A percentile compares a stretch with the other conserved stretches of the same genome.
Conservation (phyloP, 495 filamentous ascomycete species). For the Penicilliopsis zonata region DNA sequence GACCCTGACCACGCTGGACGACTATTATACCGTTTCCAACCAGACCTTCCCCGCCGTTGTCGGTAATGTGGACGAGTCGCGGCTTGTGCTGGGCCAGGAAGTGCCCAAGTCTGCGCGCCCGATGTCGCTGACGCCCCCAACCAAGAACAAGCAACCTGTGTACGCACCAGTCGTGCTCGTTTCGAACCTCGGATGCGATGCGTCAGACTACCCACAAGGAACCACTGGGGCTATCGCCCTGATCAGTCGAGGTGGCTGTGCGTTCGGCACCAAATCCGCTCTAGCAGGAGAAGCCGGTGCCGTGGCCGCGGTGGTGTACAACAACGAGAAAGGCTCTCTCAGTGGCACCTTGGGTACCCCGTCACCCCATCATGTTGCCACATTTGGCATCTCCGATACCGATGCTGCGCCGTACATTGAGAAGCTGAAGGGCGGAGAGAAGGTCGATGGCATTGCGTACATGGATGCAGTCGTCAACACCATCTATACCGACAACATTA, state of each 20-base stretch:
- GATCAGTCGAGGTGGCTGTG: conserved; percentile 48
- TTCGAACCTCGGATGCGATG: conserved; percentile 42
- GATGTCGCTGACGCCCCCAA: conserved; percentile 50
- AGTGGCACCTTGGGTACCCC: conserved; percentile 42
- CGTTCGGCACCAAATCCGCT: conserved; percentile 47
- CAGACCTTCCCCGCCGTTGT: conserved; percentile 47
- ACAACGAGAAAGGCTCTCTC: conserved; percentile 44
- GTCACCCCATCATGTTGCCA: conserved; percentile 35
- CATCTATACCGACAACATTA: conserved; percentile 49
- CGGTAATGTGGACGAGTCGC: conserved; percentile 44
- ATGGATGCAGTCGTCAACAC: conserved; percentile 31
- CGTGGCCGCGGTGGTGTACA: conserved; percentile 48
- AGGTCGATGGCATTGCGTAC: conserved; percentile 13
- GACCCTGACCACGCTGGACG: conserved; percentile 31
- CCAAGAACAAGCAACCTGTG: conserved; percentile 38
- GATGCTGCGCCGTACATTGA: conserved; percentile 37
- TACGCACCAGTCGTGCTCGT: conserved; percentile 29
- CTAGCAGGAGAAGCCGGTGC: conserved; percentile 50
- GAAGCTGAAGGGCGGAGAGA: conserved; percentile 23
- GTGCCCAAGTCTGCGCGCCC: conserved; percentile 37
- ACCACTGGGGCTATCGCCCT: conserved; percentile 48
- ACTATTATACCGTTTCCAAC: conserved; percentile 45
- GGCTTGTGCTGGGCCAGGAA: conserved; percentile 39
- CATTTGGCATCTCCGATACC: conserved; percentile 38
- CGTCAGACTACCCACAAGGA: conserved; percentile 41